These are phyloP conservation scores for Rhizopogon vulgaris DNA, from an alignment of 768 basidiomycete species.

Conservation along the genomic window DNA sequence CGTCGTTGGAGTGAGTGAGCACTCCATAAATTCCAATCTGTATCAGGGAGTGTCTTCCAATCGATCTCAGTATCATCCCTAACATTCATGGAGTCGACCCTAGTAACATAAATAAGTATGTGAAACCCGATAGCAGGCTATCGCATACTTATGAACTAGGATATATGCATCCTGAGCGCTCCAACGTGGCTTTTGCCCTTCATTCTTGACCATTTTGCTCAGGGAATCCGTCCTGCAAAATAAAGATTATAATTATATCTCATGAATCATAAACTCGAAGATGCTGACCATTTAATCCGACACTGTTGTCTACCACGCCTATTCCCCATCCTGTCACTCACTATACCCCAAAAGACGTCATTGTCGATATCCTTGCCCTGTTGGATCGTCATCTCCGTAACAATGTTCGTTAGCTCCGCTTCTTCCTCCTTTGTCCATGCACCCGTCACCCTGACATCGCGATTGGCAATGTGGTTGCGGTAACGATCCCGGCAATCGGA, in stretches of 20 bases:
- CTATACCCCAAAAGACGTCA: constrained; percentile 79
- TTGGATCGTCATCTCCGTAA: constrained; percentile 66
- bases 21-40: constrained; percentile 82
- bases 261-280: background rate
- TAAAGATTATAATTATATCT: background rate
- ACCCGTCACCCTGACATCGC: constrained; percentile 59
- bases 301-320: constrained; percentile 77
- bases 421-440: constrained; percentile 80
- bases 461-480: constrained; percentile 73
- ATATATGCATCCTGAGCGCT: constrained; percentile 70
- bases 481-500: constrained; percentile 82
- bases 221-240: constrained; percentile 65
- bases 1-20: constrained; percentile 73
- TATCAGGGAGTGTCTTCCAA: constrained; percentile 72
- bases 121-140: background rate
- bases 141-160: constrained; percentile 69
- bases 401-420: constrained; percentile 64
- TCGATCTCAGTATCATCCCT: constrained; percentile 79
- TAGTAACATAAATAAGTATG: constrained; percentile 22
- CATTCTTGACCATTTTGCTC: constrained; percentile 65
- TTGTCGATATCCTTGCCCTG: constrained; percentile 70
- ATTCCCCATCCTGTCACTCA: constrained; percentile 72
- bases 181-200: constrained; percentile 70
- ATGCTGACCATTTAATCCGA: constrained; percentile 72
- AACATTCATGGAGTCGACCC: constrained; percentile 69